Evolutionary conservation across 495 filamentous ascomycete genomes (phyloP).

Genomic region (Penicillium ucsense): DNA sequence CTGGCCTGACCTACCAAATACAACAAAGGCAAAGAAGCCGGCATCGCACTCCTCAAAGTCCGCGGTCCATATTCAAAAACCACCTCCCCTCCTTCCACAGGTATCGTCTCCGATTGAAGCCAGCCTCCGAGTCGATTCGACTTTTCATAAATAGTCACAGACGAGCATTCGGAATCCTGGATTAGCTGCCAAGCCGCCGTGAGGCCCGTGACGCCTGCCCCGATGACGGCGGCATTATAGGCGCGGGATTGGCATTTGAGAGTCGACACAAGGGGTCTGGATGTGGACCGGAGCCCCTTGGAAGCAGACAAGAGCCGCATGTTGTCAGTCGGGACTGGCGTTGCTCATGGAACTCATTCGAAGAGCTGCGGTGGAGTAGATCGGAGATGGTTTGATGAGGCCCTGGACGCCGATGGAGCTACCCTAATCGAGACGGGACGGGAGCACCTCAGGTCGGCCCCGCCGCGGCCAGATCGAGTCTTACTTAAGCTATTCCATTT

Average conservation of each 20-base stretch:
- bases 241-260: constrained; percentile 14
- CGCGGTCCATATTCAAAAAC: constrained; percentile 81
- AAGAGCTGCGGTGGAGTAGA: not conserved
- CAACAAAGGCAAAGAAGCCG: constrained; percentile 38
- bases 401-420: no score
- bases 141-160: constrained; percentile 74
- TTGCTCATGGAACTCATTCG: not conserved
- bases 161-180: constrained; percentile 45
- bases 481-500: constrained; percentile 13
- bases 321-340: constrained; percentile 4
- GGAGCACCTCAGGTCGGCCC: not conserved
- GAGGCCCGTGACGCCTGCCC: constrained; percentile 87
- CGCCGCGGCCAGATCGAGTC: not conserved
- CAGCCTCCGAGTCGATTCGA: constrained; percentile 67
- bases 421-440: not conserved
- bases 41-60: constrained; percentile 51
- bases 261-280: constrained; percentile 9
- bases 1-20: constrained; percentile 41
- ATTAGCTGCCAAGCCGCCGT: constrained; percentile 66
- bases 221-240: constrained; percentile 61
- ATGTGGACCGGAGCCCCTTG: constrained; percentile 12
- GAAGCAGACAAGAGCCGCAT: constrained; percentile 23
- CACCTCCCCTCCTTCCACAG: constrained; percentile 51
- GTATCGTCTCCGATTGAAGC: constrained; percentile 58
- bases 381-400: no score